Conservation (phyloP, 1,139 yeast genomes). For the Magnusiomyces tetraspermus region DNA sequence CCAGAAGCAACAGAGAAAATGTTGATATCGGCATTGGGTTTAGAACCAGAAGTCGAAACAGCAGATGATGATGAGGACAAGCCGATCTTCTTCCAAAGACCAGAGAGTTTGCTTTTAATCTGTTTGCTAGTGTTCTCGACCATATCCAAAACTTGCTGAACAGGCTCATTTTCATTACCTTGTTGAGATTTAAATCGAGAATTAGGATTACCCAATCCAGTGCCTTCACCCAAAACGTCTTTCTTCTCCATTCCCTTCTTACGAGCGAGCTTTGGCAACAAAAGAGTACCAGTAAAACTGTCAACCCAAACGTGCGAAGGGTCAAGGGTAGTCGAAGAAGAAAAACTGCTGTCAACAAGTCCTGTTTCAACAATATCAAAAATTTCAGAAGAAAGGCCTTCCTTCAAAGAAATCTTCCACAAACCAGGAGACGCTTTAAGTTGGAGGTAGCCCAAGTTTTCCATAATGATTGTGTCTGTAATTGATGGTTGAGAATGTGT, state of each 20-base stretch:
- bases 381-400: slow-evolving; percentile 36
- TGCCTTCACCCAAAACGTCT: slow-evolving; percentile 27
- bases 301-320: slow-evolving; percentile 24
- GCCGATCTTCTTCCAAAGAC: slow-evolving; percentile 5
- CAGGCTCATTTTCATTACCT: neutral
- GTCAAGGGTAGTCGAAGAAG: slow-evolving; percentile 7
- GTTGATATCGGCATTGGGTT: slow-evolving; percentile 53
- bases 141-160: neutral
- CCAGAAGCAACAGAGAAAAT: slow-evolving; percentile 82
- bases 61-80: slow-evolving; percentile 6
- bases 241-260: slow-evolving; percentile 37
- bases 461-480: slow-evolving; percentile 60
- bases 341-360: slow-evolving; percentile 26
- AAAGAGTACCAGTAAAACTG: slow-evolving; percentile 37
- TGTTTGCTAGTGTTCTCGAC: neutral
- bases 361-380: slow-evolving; percentile 36
- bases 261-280: slow-evolving; percentile 41
- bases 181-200: neutral
- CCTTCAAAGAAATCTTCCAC: slow-evolving; percentile 44
- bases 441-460: slow-evolving; percentile 68
- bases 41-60: slow-evolving; percentile 7
- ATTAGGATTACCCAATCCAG: slow-evolving; percentile 1
- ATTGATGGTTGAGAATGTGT: slow-evolving; percentile 17
- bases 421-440: slow-evolving; percentile 59
- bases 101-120: neutral